phyloP scores from a whole-genome alignment of 2,329 filamentous ascomycete genomes.

The Aspergillus nomiae region DNA sequence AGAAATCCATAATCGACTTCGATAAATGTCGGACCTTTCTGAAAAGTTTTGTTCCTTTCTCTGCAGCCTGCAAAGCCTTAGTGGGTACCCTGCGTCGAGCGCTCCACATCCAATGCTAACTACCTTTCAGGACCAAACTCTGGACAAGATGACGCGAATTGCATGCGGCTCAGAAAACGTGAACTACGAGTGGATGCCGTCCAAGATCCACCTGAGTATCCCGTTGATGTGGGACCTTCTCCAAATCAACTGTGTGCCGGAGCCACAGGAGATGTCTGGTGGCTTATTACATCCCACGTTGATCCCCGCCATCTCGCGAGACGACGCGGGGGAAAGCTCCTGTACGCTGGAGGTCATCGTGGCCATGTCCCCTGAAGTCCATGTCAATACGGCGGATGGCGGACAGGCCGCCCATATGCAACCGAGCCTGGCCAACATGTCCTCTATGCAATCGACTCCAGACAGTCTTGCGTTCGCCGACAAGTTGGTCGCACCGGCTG shows the following conservation, averaged over 20 bases:
- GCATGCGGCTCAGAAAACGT: constrained; percentile 52
- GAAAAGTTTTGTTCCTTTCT: constrained; percentile 52
- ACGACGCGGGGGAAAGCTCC: constrained; percentile 38
- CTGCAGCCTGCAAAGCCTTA: constrained; percentile 49
- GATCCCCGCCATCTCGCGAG: constrained; percentile 31
- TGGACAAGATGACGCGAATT: constrained; percentile 54
- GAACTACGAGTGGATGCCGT: constrained; percentile 56
- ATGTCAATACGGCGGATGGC: constrained; percentile 55
- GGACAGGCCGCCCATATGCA: constrained; percentile 53
- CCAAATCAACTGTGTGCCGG: constrained; percentile 49
- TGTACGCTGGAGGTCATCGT: constrained; percentile 52
- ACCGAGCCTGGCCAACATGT: constrained; percentile 15
- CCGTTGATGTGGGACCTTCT: constrained; percentile 58
- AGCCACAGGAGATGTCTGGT: constrained; percentile 39
- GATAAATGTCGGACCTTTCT: constrained; percentile 54
- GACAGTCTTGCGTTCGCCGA: constrained; percentile 18
- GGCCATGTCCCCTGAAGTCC: constrained; percentile 55
- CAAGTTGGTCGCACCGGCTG: constrained; percentile 33
- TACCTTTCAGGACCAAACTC: constrained; percentile 45
- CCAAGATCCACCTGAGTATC: constrained; percentile 55
- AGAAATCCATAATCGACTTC: constrained; percentile 56
- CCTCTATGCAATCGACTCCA: constrained; percentile 5
- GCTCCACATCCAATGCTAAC: constrained; percentile 10
- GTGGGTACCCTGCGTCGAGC: constrained; percentile 33
- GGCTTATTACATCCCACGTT: constrained; percentile 50